phyloP scores from a whole-genome alignment of 1,139 yeast species.

The Hansenula sp. region DNA sequence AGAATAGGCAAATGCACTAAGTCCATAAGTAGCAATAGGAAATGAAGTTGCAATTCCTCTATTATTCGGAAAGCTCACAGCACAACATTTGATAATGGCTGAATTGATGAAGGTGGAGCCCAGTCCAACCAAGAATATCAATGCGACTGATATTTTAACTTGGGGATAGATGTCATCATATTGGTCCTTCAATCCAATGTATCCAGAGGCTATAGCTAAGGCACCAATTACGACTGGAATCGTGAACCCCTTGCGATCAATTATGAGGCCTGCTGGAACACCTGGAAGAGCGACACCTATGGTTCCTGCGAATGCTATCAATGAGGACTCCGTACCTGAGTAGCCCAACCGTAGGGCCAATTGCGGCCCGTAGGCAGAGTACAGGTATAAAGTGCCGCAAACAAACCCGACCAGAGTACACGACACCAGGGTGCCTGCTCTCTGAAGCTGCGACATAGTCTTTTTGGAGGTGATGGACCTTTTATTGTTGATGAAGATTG shows the following conservation, averaged over 20 bases:
- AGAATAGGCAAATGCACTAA: conserved; percentile 55
- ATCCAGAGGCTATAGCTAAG: conserved; percentile 37
- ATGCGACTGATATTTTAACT: conserved; percentile 32
- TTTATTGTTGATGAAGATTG: not conserved
- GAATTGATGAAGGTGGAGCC: conserved; percentile 54
- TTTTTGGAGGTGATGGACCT: not conserved
- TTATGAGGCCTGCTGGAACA: conserved; percentile 47
- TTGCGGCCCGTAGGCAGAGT: conserved; percentile 58
- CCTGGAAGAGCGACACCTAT: conserved; percentile 52
- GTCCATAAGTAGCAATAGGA: conserved; percentile 55
- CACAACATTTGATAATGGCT: conserved; percentile 54
- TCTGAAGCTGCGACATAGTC: conserved; percentile 2
- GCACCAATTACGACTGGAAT: conserved; percentile 42
- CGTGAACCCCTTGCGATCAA: conserved; percentile 47
- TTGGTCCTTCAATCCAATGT: conserved; percentile 43
- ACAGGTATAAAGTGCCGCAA: conserved; percentile 37
- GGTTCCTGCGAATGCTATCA: conserved; percentile 50
- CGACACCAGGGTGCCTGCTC: conserved; percentile 29
- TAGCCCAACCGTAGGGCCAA: conserved; percentile 44
- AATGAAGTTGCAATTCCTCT: conserved; percentile 58
- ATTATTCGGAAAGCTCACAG: conserved; percentile 49
- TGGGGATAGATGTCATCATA: conserved; percentile 31
- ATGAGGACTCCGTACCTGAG: conserved; percentile 47
- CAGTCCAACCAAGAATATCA: conserved; percentile 42
- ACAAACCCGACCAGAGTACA: conserved; percentile 47